These are phyloP conservation scores for Penicillium carneum DNA, from an alignment of 2,329 filamentous ascomycete genomes.

Conservation along the genomic window DNA sequence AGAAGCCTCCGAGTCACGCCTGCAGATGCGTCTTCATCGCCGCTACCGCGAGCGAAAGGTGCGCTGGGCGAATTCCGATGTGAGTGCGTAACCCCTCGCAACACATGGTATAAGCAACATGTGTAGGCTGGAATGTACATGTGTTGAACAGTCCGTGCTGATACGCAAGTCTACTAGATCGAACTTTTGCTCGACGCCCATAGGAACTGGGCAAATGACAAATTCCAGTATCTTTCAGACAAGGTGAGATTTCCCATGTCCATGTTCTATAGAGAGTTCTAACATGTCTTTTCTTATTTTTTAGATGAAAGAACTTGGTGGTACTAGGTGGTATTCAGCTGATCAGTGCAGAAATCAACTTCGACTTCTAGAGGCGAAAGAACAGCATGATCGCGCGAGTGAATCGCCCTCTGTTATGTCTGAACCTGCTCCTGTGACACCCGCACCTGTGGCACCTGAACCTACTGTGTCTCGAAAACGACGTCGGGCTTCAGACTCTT, in stretches of 20 bases:
- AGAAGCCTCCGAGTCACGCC: constrained; percentile 48
- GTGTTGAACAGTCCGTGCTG: constrained; percentile 4
- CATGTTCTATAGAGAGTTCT: not conserved
- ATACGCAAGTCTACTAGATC: constrained; percentile 35
- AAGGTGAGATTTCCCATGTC: constrained; percentile 41
- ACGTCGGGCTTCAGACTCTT: constrained; percentile 3
- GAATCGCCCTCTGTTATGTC: constrained; percentile 33
- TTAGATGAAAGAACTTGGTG: constrained; percentile 48
- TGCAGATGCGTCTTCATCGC: constrained; percentile 54
- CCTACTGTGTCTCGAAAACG: constrained; percentile 15
- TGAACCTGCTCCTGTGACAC: constrained; percentile 26
- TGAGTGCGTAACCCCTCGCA: constrained; percentile 49
- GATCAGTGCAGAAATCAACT: constrained; percentile 49
- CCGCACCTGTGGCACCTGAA: not conserved
- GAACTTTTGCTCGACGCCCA: constrained; percentile 47
- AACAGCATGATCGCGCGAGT: constrained; percentile 27
- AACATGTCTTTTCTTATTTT: constrained; percentile 1
- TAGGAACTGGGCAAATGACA: constrained; percentile 49
- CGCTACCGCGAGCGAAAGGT: constrained; percentile 46
- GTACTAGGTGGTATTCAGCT: constrained; percentile 44
- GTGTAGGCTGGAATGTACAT: not conserved
- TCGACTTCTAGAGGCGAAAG: constrained; percentile 35
- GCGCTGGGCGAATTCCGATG: constrained; percentile 53
- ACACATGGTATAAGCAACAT: not conserved
- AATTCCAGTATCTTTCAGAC: constrained; percentile 48